A percentile compares a stretch with the other conserved stretches of the same genome.
Conservation (phyloP, 2,329 filamentous ascomycete species). For the Colletotrichum filicis region DNA sequence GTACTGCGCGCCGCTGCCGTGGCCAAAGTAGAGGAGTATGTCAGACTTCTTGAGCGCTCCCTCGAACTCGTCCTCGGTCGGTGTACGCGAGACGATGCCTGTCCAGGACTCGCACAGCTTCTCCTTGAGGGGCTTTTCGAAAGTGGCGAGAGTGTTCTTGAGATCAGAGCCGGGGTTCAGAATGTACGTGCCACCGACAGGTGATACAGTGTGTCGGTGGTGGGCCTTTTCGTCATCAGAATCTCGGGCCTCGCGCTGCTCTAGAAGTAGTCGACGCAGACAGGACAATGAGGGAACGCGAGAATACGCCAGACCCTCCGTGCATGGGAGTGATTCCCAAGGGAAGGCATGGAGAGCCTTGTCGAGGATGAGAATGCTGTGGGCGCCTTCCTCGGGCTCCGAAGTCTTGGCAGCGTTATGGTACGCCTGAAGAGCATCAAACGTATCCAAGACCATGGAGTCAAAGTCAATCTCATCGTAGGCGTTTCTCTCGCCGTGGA, state of each 20-base stretch:
- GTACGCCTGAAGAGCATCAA: conserved; percentile 85
- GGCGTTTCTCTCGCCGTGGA: conserved; percentile 94
- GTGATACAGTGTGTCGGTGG: conserved; percentile 60
- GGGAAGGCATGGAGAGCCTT: conserved; percentile 92
- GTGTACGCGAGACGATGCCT: conserved; percentile 73
- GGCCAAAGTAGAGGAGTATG: conserved; percentile 92
- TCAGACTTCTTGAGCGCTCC: conserved; percentile 72
- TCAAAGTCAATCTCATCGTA: conserved; percentile 99
- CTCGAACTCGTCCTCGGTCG: conserved; percentile 83
- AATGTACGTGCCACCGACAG: conserved; percentile 76
- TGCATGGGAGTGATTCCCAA: conserved; percentile 94
- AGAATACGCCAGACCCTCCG: conserved; percentile 82
- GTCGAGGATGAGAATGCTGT: conserved; percentile 91
- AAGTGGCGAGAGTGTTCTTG: conserved; percentile 79
- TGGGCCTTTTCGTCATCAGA: conserved; percentile 43
- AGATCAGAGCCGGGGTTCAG: conserved; percentile 92
- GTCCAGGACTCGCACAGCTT: conserved; percentile 77
- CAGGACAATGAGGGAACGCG: conserved; percentile 88
- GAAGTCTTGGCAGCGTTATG: conserved; percentile 63
- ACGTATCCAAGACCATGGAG: conserved; percentile 85
- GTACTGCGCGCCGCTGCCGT: conserved; percentile 95
- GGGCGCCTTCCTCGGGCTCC: conserved; percentile 58
- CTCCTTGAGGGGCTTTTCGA: conserved; percentile 72
- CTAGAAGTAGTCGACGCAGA: conserved; percentile 79
- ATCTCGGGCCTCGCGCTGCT: conserved; percentile 44